These are phyloP conservation scores for Fusarium equiseti DNA, from an alignment of 2,329 filamentous ascomycete species.

Conservation along the genomic window DNA sequence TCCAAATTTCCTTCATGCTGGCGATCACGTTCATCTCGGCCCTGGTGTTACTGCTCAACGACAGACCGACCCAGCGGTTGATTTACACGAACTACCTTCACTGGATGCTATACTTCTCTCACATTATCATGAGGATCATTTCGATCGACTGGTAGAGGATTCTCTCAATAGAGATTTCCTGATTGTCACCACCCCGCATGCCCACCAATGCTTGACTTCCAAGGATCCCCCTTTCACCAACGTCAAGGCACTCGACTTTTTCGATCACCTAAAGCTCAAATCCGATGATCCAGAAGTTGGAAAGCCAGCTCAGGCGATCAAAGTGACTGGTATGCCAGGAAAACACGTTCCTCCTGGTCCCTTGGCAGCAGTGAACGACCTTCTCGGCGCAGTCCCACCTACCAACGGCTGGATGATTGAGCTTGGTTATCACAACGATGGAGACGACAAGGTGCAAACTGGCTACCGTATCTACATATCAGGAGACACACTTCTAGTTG, in stretches of 20 bases:
- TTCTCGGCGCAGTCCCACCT: slow-evolving; percentile 65
- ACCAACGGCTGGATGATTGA: slow-evolving; percentile 77
- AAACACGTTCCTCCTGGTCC: slow-evolving; percentile 67
- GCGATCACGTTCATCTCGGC: slow-evolving; percentile 75
- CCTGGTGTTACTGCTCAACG: slow-evolving; percentile 69
- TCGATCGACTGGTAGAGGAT: slow-evolving; percentile 56
- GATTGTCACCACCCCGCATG: slow-evolving; percentile 74
- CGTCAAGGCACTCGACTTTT: slow-evolving; percentile 68
- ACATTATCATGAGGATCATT: slow-evolving; percentile 71
- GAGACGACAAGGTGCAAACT: slow-evolving; percentile 53
- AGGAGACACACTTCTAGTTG: slow-evolving; percentile 69
- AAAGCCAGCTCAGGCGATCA: slow-evolving; percentile 55
- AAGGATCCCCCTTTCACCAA: slow-evolving; percentile 64
- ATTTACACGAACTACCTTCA: slow-evolving; percentile 68
- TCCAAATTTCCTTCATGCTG: slow-evolving; percentile 74
- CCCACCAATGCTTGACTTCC: slow-evolving; percentile 62
- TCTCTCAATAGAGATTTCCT: slow-evolving; percentile 62
- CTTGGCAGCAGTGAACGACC: slow-evolving; percentile 54
- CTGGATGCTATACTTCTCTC: slow-evolving; percentile 71
- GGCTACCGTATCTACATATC: slow-evolving; percentile 75
- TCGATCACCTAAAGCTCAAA: slow-evolving; percentile 58
- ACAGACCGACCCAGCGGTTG: slow-evolving; percentile 69
- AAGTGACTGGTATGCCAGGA: slow-evolving; percentile 72
- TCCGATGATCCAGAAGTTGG: neutral
- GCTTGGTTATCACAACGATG: slow-evolving; percentile 60